Evolutionary conservation across 169 alveolate genomes (phyloP).

Genomic region (Plasmodium knowlesi): DNA sequence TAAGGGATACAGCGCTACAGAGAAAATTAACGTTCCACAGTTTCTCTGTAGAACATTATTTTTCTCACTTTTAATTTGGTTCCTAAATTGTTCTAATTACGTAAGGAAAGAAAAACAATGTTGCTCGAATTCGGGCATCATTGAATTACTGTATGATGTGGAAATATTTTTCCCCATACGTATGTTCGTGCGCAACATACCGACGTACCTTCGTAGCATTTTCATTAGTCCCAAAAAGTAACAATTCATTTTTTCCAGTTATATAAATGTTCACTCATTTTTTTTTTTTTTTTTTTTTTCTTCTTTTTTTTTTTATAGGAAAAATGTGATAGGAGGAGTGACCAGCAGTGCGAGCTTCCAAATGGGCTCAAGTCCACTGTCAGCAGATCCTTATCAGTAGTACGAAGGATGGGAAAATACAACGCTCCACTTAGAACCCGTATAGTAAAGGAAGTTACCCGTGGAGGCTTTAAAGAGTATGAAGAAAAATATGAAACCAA

Average conservation of each 20-base stretch:
- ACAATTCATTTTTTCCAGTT: not conserved
- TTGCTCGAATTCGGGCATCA: not conserved
- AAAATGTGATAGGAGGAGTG: not conserved
- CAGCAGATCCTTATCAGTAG: not conserved
- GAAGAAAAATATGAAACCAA: constrained; percentile 27
- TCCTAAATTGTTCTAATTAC: not conserved
- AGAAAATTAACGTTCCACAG: not conserved
- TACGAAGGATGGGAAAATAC: not conserved
- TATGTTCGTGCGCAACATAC: not conserved
- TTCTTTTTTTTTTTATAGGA: no score
- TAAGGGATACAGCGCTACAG: not conserved
- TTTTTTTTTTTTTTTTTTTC: not conserved
- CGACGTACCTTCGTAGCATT: not conserved
- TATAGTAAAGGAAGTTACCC: constrained; percentile 1
- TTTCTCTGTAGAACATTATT: not conserved
- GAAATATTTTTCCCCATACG: not conserved
- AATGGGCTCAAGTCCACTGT: not conserved
- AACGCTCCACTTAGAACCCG: not conserved
- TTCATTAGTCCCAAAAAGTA: not conserved
- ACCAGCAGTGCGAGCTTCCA: not conserved
- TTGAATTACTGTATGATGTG: not conserved
- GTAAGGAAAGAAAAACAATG: constrained; percentile 1
- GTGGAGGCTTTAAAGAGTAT: constrained; percentile 26
- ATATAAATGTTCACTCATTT: not conserved
- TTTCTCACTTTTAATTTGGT: not conserved